These are phyloP conservation scores for Yamadazyma taylorii DNA, from an alignment of 1,139 yeast genomes.

Conservation along the genomic window DNA sequence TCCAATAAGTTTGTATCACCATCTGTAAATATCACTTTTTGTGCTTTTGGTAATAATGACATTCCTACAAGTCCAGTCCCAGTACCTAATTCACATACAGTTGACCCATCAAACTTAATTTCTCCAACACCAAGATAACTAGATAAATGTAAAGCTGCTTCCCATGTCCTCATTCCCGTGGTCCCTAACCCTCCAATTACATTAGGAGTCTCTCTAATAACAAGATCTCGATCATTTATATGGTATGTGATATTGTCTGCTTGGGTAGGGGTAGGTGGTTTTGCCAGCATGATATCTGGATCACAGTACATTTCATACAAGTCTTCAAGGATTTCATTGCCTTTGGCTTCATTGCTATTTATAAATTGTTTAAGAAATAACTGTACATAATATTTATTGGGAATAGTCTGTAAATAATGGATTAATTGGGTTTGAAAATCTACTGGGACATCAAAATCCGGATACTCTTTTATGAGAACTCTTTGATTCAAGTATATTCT, in stretches of 20 bases:
- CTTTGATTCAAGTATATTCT: constrained; percentile 12
- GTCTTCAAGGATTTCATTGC: constrained; percentile 38
- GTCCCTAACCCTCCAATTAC: constrained; percentile 73
- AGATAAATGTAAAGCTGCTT: constrained; percentile 66
- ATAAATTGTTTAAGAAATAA: constrained; percentile 44
- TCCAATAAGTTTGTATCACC: constrained; percentile 71
- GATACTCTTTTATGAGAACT: constrained; percentile 12
- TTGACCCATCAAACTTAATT: constrained; percentile 14
- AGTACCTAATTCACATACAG: constrained; percentile 74
- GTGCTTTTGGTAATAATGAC: constrained; percentile 39
- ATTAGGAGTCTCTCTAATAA: constrained; percentile 60
- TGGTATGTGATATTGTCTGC: constrained; percentile 50
- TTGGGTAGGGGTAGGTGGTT: constrained; percentile 43
- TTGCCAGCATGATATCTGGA: constrained; percentile 35
- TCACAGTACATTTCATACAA: constrained; percentile 52
- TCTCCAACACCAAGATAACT: constrained; percentile 48
- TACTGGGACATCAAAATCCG: not conserved
- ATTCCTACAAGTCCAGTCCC: constrained; percentile 90
- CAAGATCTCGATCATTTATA: constrained; percentile 31
- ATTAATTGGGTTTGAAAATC: constrained; percentile 12
- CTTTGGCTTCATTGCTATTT: constrained; percentile 28
- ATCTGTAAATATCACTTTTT: constrained; percentile 62
- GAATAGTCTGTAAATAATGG: constrained; percentile 4
- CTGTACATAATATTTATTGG: constrained; percentile 53
- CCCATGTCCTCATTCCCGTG: constrained; percentile 94